Evolutionary conservation across 2,329 filamentous ascomycete species (phyloP).

Genomic region (Ramichloridium luteum): DNA sequence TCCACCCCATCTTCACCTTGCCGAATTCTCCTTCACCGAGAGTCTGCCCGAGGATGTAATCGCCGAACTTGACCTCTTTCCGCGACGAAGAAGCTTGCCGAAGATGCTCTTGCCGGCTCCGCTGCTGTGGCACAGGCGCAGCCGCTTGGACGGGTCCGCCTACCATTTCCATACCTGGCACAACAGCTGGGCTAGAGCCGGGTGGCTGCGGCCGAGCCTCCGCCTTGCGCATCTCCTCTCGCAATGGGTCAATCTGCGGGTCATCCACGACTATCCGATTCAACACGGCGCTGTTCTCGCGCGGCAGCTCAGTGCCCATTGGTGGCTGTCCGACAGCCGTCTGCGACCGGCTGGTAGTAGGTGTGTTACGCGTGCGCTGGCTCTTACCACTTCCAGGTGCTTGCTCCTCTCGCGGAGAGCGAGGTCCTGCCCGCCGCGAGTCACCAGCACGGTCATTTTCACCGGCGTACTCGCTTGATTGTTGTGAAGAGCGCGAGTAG

Average conservation of each 20-base stretch:
- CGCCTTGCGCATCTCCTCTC: slow-evolving; percentile 57
- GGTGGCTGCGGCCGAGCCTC: slow-evolving; percentile 40
- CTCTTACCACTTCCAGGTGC: slow-evolving; percentile 32
- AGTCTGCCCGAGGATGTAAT: slow-evolving; percentile 91
- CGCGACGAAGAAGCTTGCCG: slow-evolving; percentile 33
- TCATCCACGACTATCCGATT: slow-evolving; percentile 66
- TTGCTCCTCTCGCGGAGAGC: slow-evolving; percentile 36
- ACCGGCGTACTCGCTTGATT: slow-evolving; percentile 30
- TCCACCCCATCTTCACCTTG: slow-evolving; percentile 98
- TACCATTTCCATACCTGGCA: slow-evolving; percentile 37
- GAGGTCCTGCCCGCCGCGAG: slow-evolving; percentile 25
- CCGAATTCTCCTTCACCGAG: slow-evolving; percentile 97
- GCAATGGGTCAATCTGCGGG: slow-evolving; percentile 58
- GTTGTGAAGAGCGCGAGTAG: slow-evolving; percentile 22
- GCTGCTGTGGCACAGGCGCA: slow-evolving; percentile 20
- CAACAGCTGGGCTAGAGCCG: slow-evolving; percentile 33
- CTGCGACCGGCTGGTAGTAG: slow-evolving; percentile 33
- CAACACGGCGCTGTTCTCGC: slow-evolving; percentile 68
- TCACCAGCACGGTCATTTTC: slow-evolving; percentile 27
- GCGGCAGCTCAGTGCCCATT: slow-evolving; percentile 43
- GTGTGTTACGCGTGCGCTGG: slow-evolving; percentile 25
- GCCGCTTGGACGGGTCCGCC: slow-evolving; percentile 35
- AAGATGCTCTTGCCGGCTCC: slow-evolving; percentile 48
- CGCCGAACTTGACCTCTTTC: slow-evolving; percentile 82
- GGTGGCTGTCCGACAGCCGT: slow-evolving; percentile 43